Base-by-base conservation (phyloP, 2,329 filamentous ascomycete species). In the Aspergillus fumigatus region DNA sequence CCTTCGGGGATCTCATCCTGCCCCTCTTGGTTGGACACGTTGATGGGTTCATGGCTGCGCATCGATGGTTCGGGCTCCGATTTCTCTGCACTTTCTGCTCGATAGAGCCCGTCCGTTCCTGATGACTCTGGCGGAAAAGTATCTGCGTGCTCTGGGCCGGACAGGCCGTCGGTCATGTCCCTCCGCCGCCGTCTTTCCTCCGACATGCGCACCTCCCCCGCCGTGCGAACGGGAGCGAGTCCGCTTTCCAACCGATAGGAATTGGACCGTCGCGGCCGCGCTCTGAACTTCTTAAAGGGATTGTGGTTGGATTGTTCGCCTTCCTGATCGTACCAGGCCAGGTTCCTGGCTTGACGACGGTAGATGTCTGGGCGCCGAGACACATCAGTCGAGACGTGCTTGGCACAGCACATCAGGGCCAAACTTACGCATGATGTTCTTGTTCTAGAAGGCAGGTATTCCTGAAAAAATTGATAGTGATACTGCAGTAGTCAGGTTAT, bases 321-420 rank as follows among this genome's bases (percentile, higher is more conserved):
- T 35, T 75, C 72, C 14, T 70, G 62, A 55, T 74, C 73, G 57
- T 76, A 76, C 75, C 75, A 77, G 45, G 75, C 75, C 52, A 73
- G 64, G 19, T 67, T 66, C 35, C 68, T 70, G 54, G 75, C 75
- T 58, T 70, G 63, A 40, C 70, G 67, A 48, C 72, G 70, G 55
- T 73, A 74, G 60, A 69, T 75, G 61, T 77, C 75, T 78, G 53
- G 9, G 49, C 25, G 25, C 27, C 26, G 48, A 48, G 35, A 48
- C 40, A 5, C 3, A 23, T 43, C 3, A 43, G n/a, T 43, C n/a
- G 21, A 17, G 32, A 38, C 4, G n/a, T 3, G 4, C 40, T 43
- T 23, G 21, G 40, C 40, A 21, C 21, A 19, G 11, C 21, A 23
- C 19, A 43, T 43, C 6, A 29, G 38, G 35, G 19, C 35, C 21